phyloP scores from a whole-genome alignment of 1,284 basidiomycete genomes.

The Cystobasidium slooffiae region DNA sequence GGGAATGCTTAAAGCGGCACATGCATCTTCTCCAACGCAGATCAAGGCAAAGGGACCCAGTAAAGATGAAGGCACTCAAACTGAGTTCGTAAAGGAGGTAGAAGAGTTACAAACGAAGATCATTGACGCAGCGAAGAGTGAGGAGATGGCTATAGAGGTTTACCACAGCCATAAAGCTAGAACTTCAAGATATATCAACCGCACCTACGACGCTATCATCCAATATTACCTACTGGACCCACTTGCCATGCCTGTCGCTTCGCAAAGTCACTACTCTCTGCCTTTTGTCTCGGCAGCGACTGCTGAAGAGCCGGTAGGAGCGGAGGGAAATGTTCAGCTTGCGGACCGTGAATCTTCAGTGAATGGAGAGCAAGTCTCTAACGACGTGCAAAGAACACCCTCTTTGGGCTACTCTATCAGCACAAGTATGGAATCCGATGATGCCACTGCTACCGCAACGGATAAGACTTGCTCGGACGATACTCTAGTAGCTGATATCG shows the following conservation, averaged over 20 bases:
- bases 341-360: no score
- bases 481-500: neutral
- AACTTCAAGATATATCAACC: constrained; percentile 22
- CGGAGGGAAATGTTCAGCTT: no score
- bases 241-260: neutral
- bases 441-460: neutral
- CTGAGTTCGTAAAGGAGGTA: constrained; percentile 3
- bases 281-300: neutral
- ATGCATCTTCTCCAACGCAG: no score
- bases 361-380: neutral
- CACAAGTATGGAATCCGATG: constrained; percentile 10
- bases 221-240: constrained; percentile 7
- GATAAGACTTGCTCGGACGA: constrained; percentile 9
- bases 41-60: no score
- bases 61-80: neutral
- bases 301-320: neutral
- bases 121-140: neutral
- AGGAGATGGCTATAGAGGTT: neutral
- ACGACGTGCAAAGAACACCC: neutral
- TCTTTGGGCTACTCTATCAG: constrained; percentile 18
- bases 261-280: neutral
- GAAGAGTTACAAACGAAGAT: neutral
- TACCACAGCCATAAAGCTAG: neutral
- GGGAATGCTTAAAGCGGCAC: no score
- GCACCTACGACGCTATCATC: constrained; percentile 3